phyloP scores from a whole-genome alignment of 2,329 filamentous ascomycete genomes.

The Talaromyces pinophilus region DNA sequence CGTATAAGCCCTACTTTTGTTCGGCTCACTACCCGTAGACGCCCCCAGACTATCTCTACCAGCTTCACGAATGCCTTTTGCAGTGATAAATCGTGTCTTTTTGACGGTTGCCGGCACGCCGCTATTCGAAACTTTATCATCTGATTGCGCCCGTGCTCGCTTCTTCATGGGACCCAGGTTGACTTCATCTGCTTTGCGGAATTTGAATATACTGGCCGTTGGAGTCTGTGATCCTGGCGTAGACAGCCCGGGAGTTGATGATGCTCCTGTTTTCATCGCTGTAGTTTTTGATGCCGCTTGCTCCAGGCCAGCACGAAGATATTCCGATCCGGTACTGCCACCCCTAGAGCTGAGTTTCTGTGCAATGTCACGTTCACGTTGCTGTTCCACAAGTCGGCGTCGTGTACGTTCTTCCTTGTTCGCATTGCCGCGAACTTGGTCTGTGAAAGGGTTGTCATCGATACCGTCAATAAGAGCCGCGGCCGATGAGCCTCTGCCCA shows the following conservation, averaged over 20 bases:
- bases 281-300: constrained; percentile 25
- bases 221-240: constrained; percentile 12
- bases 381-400: constrained; percentile 45
- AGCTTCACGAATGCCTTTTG: constrained; percentile 74
- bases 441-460: constrained; percentile 46
- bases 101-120: constrained; percentile 44
- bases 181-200: constrained; percentile 40
- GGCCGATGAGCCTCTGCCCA: constrained; percentile 35
- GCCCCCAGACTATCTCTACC: constrained; percentile 70
- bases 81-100: constrained; percentile 78
- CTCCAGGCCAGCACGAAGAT: constrained; percentile 42
- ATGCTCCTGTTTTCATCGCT: neutral
- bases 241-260: constrained; percentile 26
- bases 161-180: constrained; percentile 44
- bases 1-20: constrained; percentile 14
- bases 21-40: constrained; percentile 43
- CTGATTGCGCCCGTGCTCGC: constrained; percentile 36
- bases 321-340: constrained; percentile 45
- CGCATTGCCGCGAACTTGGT: constrained; percentile 42
- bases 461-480: constrained; percentile 44
- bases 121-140: constrained; percentile 31
- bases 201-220: constrained; percentile 26
- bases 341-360: constrained; percentile 41
- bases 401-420: constrained; percentile 47
- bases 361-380: constrained; percentile 49